phyloP scores from a whole-genome alignment of 2,329 filamentous ascomycete species.

The Sclerotinia trifoliorum region DNA sequence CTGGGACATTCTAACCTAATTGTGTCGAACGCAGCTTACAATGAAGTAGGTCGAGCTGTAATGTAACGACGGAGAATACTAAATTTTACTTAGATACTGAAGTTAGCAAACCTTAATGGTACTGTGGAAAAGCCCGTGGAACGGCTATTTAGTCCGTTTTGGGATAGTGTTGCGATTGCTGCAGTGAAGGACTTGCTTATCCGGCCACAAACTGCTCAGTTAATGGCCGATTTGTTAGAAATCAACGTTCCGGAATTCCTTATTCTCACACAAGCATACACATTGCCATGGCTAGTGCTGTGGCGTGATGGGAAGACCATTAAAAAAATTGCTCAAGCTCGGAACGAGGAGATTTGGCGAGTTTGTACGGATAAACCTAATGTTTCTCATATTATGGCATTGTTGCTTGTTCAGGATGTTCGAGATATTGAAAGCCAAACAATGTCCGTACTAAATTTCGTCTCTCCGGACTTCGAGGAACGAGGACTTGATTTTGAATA shows the following conservation, averaged over 20 bases:
- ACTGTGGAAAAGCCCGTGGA: slow-evolving; percentile 62
- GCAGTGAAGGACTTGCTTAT: slow-evolving; percentile 78
- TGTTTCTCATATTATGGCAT: slow-evolving; percentile 56
- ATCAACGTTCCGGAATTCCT: slow-evolving; percentile 74
- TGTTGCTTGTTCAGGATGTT: slow-evolving; percentile 58
- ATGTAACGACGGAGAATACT: background rate
- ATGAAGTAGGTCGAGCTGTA: slow-evolving; percentile 58
- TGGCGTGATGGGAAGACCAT: slow-evolving; percentile 76
- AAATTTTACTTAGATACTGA: slow-evolving; percentile 55
- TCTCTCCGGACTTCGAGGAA: slow-evolving; percentile 68
- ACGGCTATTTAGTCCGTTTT: slow-evolving; percentile 80
- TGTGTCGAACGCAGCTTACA: slow-evolving; percentile 77
- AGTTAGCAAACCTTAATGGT: slow-evolving; percentile 64
- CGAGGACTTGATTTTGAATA: slow-evolving; percentile 54
- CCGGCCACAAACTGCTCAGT: slow-evolving; percentile 77
- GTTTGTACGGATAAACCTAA: slow-evolving; percentile 57
- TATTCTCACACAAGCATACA: slow-evolving; percentile 72
- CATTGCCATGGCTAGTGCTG: slow-evolving; percentile 82
- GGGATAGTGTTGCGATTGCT: slow-evolving; percentile 78
- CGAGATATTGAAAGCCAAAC: slow-evolving; percentile 61
- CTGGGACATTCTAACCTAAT: slow-evolving; percentile 80
- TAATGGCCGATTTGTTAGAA: slow-evolving; percentile 77
- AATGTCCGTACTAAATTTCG: slow-evolving; percentile 64
- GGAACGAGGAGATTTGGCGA: slow-evolving; percentile 61
- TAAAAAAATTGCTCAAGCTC: slow-evolving; percentile 74